phyloP scores from a whole-genome alignment of 176 grass and related monocot genomes.

The Tillandsia fasciculata region DNA sequence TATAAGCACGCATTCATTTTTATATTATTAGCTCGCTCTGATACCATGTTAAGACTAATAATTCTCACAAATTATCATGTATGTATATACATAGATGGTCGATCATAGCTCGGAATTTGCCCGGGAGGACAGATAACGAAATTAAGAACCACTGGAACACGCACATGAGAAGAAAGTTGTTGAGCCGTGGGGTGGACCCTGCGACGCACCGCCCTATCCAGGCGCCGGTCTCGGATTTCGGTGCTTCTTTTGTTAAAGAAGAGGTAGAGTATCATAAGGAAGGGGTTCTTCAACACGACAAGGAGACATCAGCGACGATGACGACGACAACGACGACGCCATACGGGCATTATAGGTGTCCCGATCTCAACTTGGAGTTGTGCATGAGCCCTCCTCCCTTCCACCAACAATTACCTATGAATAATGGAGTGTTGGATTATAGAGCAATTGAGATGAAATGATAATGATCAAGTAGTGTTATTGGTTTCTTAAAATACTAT shows the following conservation, averaged over 20 bases:
- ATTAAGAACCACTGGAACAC: slow-evolving; percentile 25
- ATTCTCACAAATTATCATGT: background rate
- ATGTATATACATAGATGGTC: background rate
- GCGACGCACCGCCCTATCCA: slow-evolving; percentile 9
- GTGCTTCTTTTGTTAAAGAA: background rate
- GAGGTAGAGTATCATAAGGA: background rate
- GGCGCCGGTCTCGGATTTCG: background rate
- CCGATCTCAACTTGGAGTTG: slow-evolving; percentile 16
- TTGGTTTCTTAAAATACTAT: too few species aligned
- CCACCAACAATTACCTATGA: background rate
- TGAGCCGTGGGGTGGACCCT: slow-evolving; percentile 10
- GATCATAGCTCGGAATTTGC: background rate
- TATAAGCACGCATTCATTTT: background rate
- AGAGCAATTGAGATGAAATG: slow-evolving; percentile 15
- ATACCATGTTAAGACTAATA: background rate
- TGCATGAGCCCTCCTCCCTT: slow-evolving; percentile 3
- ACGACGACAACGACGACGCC: background rate
- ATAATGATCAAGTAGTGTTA: background rate
- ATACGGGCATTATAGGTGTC: background rate
- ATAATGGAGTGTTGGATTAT: background rate
- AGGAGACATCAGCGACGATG: background rate
- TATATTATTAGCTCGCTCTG: background rate
- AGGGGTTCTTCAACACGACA: background rate
- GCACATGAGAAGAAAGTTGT: slow-evolving; percentile 13
- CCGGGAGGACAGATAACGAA: slow-evolving; percentile 17